Evolutionary conservation across 495 filamentous ascomycete species (phyloP), one percentile per base, ranked within the genome.

Genomic region (Penicillium lividum): DNA sequence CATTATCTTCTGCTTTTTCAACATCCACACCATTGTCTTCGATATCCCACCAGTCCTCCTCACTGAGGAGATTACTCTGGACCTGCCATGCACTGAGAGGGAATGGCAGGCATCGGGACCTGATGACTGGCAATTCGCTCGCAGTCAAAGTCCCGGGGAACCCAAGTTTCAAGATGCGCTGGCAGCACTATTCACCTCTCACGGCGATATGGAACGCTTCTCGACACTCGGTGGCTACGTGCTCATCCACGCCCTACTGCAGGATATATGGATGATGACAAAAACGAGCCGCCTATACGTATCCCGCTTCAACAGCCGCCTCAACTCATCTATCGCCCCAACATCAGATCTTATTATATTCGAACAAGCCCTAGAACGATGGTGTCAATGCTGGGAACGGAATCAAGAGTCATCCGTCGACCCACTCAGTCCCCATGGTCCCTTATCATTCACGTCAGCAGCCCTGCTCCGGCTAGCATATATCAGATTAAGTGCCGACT

Each of bases 141-240:
- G 70, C 22, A 63, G 63, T 18, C 66, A 69, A 31, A 63, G 64
- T 42, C 56, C 56, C 8, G 60, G 60, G 13, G 72, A 71, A 49
- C 71, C 69, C 0, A 71, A 70, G 29, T 54, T 77, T n/a, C 74
- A 75, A 31, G 66, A 68, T 43, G 74, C 74, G 6, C 51, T 77
- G 3, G 59, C 60, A 7, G 65, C 69, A 0, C 53, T 77, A 0
- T 75, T 75, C 34, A 52, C 51, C 1, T 67, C 62, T 27, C 49
- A 49, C 16, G 60, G 64, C 30, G 56, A 59, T 4, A 55, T 70
- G 16, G 67, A 73, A 38, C 67, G 58, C 11, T 73, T 74, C 34
- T 86, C 86, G 7, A 84, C 85, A 0, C 74, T 89, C 0, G 86
- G 86, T 15, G 85, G 85, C 58, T 89, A 89, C 58, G 79, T 86